phyloP scores from a whole-genome alignment of 2,329 filamentous ascomycete genomes.

The Onygenales sp. region DNA sequence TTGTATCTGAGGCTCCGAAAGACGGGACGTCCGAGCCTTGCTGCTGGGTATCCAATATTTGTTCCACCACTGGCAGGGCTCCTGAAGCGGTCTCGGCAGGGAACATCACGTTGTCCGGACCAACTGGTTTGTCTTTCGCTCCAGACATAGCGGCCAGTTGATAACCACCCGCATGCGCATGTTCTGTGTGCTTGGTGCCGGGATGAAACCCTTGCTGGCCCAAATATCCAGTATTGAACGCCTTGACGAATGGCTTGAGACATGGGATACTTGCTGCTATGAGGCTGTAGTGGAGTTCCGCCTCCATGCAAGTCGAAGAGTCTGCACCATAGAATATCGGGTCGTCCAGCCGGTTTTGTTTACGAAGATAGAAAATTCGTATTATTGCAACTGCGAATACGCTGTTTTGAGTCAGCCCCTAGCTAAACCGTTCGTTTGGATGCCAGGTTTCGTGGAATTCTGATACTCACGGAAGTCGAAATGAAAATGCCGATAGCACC shows the following conservation, averaged over 20 bases:
- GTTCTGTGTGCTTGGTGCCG: not conserved
- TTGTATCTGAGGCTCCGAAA: not conserved
- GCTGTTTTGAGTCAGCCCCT: not conserved
- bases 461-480: slow-evolving; percentile 12
- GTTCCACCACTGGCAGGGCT: not conserved
- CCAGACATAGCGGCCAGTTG: not conserved
- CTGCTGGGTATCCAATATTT: not conserved
- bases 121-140: not conserved
- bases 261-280: slow-evolving; percentile 13
- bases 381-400: slow-evolving; percentile 7
- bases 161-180: not conserved
- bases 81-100: not conserved
- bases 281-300: slow-evolving; percentile 9
- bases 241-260: slow-evolving; percentile 12
- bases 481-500: slow-evolving; percentile 12
- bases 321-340: slow-evolving; percentile 9
- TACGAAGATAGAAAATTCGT: slow-evolving; percentile 9
- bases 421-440: not conserved
- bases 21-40: not conserved
- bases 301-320: slow-evolving; percentile 10
- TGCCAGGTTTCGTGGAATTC: not conserved
- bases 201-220: not conserved
- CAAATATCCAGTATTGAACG: slow-evolving; percentile 12
- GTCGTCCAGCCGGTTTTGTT: slow-evolving; percentile 5
- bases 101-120: not conserved